A percentile compares a stretch with the other conserved stretches of the same genome.
These are phyloP conservation scores for Gynochthodes officinalis DNA, from an alignment of 257 asterid genomes.

Conservation along the genomic window DNA sequence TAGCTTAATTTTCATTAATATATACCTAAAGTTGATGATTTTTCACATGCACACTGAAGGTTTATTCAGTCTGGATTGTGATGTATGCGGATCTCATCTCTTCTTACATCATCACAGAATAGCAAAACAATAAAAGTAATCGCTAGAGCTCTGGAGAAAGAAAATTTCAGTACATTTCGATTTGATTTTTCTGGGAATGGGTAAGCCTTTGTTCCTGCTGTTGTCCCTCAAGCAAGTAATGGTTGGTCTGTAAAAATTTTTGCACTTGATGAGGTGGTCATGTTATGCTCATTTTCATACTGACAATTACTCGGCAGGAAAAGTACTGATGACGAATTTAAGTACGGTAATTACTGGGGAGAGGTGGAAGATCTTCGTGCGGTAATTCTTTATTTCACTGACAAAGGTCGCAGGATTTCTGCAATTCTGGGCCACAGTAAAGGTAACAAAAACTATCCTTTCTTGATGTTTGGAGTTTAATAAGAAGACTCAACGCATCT, in stretches of 20 bases:
- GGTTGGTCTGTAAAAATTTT: no score
- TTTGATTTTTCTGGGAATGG: constrained; percentile 92
- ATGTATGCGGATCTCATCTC: no score
- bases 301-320: neutral
- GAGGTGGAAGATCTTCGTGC: neutral
- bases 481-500: no score
- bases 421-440: neutral
- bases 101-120: constrained; percentile 16
- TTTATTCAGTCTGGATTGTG: no score
- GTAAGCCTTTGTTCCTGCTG: constrained; percentile 32
- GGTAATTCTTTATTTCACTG: neutral
- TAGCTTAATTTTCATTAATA: no score
- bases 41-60: no score
- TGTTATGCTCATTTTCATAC: no score
- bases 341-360: constrained; percentile 1
- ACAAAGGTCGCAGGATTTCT: neutral
- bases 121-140: constrained; percentile 31
- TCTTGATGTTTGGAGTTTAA: no score
- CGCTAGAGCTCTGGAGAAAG: constrained; percentile 52
- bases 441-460: no score
- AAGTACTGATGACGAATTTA: neutral
- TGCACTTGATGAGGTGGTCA: no score
- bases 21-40: no score
- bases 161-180: constrained; percentile 55
- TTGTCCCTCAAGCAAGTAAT: no score